phyloP scores from a whole-genome alignment of 164 flowering plant species.

The Chimonanthus praecox region DNA sequence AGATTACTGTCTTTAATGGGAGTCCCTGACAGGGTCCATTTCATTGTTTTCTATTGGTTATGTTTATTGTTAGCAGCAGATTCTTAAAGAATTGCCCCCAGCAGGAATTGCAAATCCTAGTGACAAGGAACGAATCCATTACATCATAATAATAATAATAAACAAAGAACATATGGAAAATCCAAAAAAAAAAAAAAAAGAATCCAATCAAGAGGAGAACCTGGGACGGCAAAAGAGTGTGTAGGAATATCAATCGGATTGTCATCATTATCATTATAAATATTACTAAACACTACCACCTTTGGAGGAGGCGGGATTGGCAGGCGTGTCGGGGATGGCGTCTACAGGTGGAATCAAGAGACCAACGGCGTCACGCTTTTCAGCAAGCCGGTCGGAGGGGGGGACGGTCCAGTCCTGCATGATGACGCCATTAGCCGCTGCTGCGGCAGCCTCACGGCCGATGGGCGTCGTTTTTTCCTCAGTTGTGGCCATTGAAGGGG shows the following conservation, averaged over 20 bases:
- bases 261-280: too few relatives aligned
- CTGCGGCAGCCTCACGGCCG: conserved; percentile 18
- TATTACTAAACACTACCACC: background rate
- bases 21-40: too few relatives aligned
- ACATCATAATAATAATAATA: background rate
- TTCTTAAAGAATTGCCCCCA: background rate
- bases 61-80: too few relatives aligned
- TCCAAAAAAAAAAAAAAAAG: too few relatives aligned
- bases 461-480: conserved; percentile 71
- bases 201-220: background rate
- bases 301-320: conserved; percentile 26
- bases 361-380: conserved; percentile 26
- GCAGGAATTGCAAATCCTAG: background rate
- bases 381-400: conserved; percentile 24
- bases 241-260: background rate
- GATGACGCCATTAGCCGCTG: conserved; percentile 13
- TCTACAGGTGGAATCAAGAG: conserved; percentile 51
- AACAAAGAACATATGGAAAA: background rate
- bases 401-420: conserved; percentile 40
- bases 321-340: conserved; percentile 38
- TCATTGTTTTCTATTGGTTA: too few relatives aligned
- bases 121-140: background rate
- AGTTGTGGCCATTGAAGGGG: conserved; percentile 94
- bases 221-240: background rate
- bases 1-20: too few relatives aligned